A percentile compares a stretch with the other conserved stretches of the same genome.
These are phyloP conservation scores for Camellia oleifera DNA, from an alignment of 179 eudicot species.

Conservation along the genomic window DNA sequence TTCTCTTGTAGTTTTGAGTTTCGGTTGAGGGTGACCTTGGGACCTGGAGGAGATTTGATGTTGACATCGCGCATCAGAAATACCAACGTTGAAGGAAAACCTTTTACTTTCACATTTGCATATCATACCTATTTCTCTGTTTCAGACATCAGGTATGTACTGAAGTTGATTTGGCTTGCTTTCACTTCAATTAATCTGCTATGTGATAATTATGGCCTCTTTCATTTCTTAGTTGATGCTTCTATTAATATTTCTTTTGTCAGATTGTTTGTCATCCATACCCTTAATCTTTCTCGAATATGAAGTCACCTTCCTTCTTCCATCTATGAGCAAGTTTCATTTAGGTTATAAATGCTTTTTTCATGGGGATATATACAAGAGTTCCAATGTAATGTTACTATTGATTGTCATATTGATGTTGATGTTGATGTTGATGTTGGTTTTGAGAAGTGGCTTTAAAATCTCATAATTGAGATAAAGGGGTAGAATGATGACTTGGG, in stretches of 20 bases:
- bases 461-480: not conserved
- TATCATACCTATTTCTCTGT: slow-evolving; percentile 94
- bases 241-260: not conserved
- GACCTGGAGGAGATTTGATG: slow-evolving; percentile 88
- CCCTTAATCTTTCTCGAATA: not conserved
- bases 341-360: not conserved
- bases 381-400: not conserved
- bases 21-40: slow-evolving; percentile 79
- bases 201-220: not conserved
- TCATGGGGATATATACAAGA: not conserved
- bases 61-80: slow-evolving; percentile 91
- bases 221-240: not conserved
- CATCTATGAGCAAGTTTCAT: not conserved
- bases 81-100: slow-evolving; percentile 73
- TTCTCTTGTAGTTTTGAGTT: slow-evolving; percentile 68
- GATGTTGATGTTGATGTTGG: not conserved
- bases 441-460: not conserved
- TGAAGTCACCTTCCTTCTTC: not conserved
- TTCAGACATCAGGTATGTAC: slow-evolving; percentile 83
- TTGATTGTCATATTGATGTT: not conserved
- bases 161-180: not conserved
- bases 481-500: not conserved
- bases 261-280: too few species aligned
- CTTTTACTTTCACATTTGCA: slow-evolving; percentile 88
- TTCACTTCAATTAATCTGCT: slow-evolving; percentile 5